Conservation (phyloP, 108 stramenopile genomes). For the Cylindrotheca fusiformis region DNA sequence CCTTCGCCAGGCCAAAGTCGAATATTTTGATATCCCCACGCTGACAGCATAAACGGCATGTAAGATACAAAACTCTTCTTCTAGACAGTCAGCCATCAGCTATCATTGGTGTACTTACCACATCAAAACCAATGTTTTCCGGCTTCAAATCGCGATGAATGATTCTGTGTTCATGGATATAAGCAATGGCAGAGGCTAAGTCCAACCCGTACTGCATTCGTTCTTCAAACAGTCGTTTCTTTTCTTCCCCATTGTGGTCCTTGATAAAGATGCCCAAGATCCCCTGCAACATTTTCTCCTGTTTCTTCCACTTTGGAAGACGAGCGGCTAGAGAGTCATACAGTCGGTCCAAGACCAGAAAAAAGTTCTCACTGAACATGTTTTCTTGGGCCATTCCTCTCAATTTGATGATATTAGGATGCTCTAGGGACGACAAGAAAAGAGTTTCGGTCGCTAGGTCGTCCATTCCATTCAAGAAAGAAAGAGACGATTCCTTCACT, state of each 20-base stretch:
- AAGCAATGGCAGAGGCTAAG: conserved; percentile 14
- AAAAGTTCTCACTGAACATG: conserved; percentile 4
- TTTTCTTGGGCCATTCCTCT: conserved; percentile 8
- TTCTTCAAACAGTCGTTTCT: background rate
- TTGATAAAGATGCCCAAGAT: background rate
- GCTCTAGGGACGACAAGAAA: conserved; percentile 23
- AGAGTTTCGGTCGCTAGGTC: conserved; percentile 26
- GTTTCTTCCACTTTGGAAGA: conserved; percentile 32
- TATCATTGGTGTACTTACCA: conserved; percentile 4
- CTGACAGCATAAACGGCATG: no score
- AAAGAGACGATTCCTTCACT: background rate
- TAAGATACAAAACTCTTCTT: no score
- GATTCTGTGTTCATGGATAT: conserved; percentile 16
- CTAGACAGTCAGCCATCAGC: no score
- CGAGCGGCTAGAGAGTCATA: background rate
- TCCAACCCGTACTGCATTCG: conserved; percentile 5
- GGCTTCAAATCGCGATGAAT: conserved; percentile 30
- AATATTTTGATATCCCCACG: conserved; percentile 21
- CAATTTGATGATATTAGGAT: conserved; percentile 37
- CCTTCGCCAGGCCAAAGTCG: conserved; percentile 27
- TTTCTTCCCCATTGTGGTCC: background rate
- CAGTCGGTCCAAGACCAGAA: conserved; percentile 12
- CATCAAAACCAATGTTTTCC: conserved; percentile 32
- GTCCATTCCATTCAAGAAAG: conserved; percentile 5
- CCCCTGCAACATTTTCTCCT: background rate